Base-by-base conservation (phyloP, 768 basidiomycete genomes). In the Leucocoprinus leucothites region DNA sequence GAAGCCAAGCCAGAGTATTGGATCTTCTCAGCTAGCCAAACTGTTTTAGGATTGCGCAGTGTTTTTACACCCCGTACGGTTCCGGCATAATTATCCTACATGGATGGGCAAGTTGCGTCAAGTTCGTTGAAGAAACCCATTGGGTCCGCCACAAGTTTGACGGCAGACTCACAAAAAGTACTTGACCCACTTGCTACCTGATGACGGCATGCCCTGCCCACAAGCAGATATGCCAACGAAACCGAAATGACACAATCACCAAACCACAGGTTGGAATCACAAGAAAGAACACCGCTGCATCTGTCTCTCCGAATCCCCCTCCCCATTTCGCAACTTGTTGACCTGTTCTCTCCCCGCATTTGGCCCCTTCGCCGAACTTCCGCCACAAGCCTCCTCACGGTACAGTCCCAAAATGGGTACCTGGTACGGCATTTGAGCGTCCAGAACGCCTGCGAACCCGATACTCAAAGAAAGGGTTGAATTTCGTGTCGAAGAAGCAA, bases 1-100 rank as follows among this genome's bases (percentile, higher is more conserved):
- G 35, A 41, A 5, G 45, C 46, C 24, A 48, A 40, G 47, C 46
- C 53, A 25, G 45, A 47, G 34, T 48, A 48, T 18, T 22, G 14
- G 3, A 25, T 48, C 18, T 18, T 47, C 14, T 21, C 53, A 19
- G 47, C 45, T 22, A 54, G 41, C 45, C 47, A 45, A n/a, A n/a
- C n/a, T n/a, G 13, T 54, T 26, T 34, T 54, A 45, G 53, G 47
- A 48, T n/a, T 54, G 53, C 19, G 36, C 46, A 18, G 41, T 41
- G 53, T 40, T 54, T n/a, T 9, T 54, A 14, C 53, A 48, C 38
- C 46, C 41, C 38, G 45, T 54, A 5, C 53, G 53, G 19, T 9
- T 48, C 19, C 47, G 46, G 26, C 46, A 54, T 16, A 21, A 45
- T 54, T 31, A 14, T 19, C 45, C 7, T 46, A 25, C 14, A 46